Conservation (phyloP, 2,329 filamentous ascomycete genomes). For the Orbilia javanica region DNA sequence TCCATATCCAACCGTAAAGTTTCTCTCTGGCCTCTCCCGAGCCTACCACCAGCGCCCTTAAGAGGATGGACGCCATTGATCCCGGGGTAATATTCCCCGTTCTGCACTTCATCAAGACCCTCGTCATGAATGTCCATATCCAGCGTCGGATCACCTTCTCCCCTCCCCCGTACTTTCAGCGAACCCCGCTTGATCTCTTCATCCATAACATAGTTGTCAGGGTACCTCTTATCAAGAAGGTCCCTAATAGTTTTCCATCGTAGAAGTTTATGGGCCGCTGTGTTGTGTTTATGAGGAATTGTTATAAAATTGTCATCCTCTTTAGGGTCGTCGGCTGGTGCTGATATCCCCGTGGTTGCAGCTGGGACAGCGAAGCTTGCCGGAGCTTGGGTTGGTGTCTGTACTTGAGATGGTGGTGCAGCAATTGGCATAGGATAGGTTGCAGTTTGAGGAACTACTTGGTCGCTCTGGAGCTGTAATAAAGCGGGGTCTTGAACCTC, state of each 20-base stretch:
- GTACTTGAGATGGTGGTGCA: slow-evolving; percentile 36
- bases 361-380: slow-evolving; percentile 60
- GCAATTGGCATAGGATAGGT: slow-evolving; percentile 44
- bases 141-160: slow-evolving; percentile 73
- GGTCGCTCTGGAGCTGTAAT: slow-evolving; percentile 16
- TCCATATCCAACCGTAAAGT: slow-evolving; percentile 70
- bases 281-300: slow-evolving; percentile 88
- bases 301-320: slow-evolving; percentile 69
- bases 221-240: slow-evolving; percentile 70
- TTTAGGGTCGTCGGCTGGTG: slow-evolving; percentile 64
- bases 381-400: slow-evolving; percentile 39
- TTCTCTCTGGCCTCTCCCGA: slow-evolving; percentile 64
- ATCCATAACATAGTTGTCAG: slow-evolving; percentile 79
- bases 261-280: slow-evolving; percentile 85
- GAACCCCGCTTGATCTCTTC: slow-evolving; percentile 80
- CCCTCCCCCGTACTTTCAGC: slow-evolving; percentile 80
- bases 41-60: slow-evolving; percentile 57
- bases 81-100: slow-evolving; percentile 67
- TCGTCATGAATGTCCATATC: slow-evolving; percentile 66
- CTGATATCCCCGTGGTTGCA: slow-evolving; percentile 66
- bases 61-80: slow-evolving; percentile 40
- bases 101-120: slow-evolving; percentile 64
- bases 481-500: slow-evolving; percentile 35
- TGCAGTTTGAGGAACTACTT: slow-evolving; percentile 5
- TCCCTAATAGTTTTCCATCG: slow-evolving; percentile 77